These are phyloP conservation scores for Daldinia decipiens DNA, from an alignment of 495 filamentous ascomycete species.

Conservation along the genomic window DNA sequence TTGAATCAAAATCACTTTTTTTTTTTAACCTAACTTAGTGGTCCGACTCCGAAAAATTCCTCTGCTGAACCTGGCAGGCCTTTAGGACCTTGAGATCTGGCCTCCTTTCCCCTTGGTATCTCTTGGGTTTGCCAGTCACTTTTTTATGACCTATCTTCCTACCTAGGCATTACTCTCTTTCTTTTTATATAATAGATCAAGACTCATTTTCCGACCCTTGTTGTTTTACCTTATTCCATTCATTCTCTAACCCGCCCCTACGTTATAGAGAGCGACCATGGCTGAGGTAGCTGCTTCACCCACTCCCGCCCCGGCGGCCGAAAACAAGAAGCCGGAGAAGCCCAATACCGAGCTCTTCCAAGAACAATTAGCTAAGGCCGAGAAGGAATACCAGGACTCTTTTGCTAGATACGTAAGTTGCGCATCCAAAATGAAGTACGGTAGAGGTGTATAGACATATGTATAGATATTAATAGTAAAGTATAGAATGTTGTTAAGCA, in stretches of 20 bases:
- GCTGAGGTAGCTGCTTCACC: slow-evolving; percentile 50
- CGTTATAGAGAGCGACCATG: slow-evolving; percentile 45
- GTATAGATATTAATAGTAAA: slow-evolving; percentile 29
- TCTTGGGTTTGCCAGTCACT: slow-evolving; percentile 28
- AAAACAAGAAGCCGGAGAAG: slow-evolving; percentile 70
- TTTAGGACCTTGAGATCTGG: slow-evolving; percentile 49
- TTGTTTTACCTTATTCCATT: slow-evolving; percentile 41
- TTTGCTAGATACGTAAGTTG: slow-evolving; percentile 80
- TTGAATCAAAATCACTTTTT: slow-evolving; percentile 25
- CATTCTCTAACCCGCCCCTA: slow-evolving; percentile 19
- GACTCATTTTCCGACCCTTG: slow-evolving; percentile 24
- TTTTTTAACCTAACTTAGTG: slow-evolving; percentile 16
- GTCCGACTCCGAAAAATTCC: slow-evolving; percentile 37
- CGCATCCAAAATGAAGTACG: neutral
- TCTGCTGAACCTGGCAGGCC: slow-evolving; percentile 34
- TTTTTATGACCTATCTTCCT: slow-evolving; percentile 19
- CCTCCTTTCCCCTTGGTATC: slow-evolving; percentile 38
- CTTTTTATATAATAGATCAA: slow-evolving; percentile 25
- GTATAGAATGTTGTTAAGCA: slow-evolving; percentile 80
- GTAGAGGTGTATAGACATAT: neutral
- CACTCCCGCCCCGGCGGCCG: slow-evolving; percentile 52
- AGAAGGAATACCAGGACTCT: slow-evolving; percentile 81
- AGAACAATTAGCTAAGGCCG: slow-evolving; percentile 74
- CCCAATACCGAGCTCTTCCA: slow-evolving; percentile 79
- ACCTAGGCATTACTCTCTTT: slow-evolving; percentile 32